phyloP scores from a whole-genome alignment of 2,329 filamentous ascomycete genomes.

The Zelopaecilomyces penicillatus region DNA sequence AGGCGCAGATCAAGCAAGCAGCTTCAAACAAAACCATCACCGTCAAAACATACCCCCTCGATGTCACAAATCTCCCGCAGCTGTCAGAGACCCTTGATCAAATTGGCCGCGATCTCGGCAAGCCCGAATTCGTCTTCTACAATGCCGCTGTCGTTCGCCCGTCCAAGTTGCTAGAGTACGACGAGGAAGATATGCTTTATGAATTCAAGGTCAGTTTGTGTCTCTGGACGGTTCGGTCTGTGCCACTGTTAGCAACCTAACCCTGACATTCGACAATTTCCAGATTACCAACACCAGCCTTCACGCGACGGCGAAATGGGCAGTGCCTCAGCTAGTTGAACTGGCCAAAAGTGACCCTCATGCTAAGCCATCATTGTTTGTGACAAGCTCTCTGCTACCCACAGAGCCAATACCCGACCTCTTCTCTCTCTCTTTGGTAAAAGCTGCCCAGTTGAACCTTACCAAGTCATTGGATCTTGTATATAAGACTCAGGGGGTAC shows the following conservation, averaged over 20 bases:
- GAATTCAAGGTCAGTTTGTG: constrained; percentile 36
- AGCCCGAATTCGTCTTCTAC: constrained; percentile 41
- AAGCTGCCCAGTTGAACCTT: constrained; percentile 43
- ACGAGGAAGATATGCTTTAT: constrained; percentile 35
- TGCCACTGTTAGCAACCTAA: not conserved
- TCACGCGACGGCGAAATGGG: constrained; percentile 38
- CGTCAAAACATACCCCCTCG: constrained; percentile 35
- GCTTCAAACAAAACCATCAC: constrained; percentile 15
- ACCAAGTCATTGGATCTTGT: constrained; percentile 34
- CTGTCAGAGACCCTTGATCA: constrained; percentile 31
- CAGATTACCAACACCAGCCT: constrained; percentile 39
- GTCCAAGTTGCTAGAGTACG: constrained; percentile 31
- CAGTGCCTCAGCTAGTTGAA: constrained; percentile 32
- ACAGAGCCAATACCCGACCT: constrained; percentile 36
- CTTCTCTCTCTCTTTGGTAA: constrained; percentile 41
- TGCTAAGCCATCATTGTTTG: constrained; percentile 37
- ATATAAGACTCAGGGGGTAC: constrained; percentile 31
- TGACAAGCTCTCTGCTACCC: constrained; percentile 40
- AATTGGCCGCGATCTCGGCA: constrained; percentile 31
- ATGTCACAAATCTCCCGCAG: constrained; percentile 31
- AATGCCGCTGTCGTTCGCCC: constrained; percentile 42
- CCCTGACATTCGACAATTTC: not conserved
- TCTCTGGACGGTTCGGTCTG: too few relatives aligned
- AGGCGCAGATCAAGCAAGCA: constrained; percentile 23
- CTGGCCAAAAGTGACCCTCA: constrained; percentile 20